Percentiles rank a stretch among this genome's conserved stretches.
Conservation (phyloP, 495 filamentous ascomycete genomes). For the Aspergillus nidulans region DNA sequence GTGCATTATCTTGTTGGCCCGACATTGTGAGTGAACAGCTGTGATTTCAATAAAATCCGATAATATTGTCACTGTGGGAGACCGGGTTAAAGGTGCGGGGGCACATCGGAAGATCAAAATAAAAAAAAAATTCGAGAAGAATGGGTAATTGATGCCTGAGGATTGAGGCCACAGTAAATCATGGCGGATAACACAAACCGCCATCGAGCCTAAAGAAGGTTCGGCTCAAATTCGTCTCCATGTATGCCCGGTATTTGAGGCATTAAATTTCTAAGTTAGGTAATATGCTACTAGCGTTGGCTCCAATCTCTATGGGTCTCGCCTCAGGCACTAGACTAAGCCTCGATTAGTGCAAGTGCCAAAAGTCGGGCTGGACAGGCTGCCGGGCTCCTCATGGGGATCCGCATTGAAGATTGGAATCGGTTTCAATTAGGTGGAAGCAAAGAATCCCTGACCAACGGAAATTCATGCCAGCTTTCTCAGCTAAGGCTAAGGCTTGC, state of each 20-base stretch:
- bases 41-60: too few species aligned
- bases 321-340: constrained; percentile 18
- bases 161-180: neutral
- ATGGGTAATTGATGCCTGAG: neutral
- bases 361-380: constrained; percentile 5
- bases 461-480: constrained; percentile 8
- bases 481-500: too few species aligned
- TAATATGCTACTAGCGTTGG: neutral
- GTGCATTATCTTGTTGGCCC: constrained; percentile 16
- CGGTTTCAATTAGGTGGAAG: constrained; percentile 7
- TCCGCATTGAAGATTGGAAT: constrained; percentile 10
- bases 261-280: too few species aligned
- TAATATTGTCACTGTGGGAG: too few species aligned
- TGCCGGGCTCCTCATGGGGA: constrained; percentile 9
- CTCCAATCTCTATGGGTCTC: neutral
- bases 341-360: constrained; percentile 10
- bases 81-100: neutral
- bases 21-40: constrained; percentile 3
- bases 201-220: neutral
- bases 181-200: neutral
- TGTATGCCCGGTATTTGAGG: constrained; percentile 3
- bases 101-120: neutral
- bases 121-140: neutral
- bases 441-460: constrained; percentile 19
- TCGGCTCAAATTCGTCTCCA: neutral